Base-by-base conservation (phyloP, 2,329 filamentous ascomycete species). In the Alternaria sp. region DNA sequence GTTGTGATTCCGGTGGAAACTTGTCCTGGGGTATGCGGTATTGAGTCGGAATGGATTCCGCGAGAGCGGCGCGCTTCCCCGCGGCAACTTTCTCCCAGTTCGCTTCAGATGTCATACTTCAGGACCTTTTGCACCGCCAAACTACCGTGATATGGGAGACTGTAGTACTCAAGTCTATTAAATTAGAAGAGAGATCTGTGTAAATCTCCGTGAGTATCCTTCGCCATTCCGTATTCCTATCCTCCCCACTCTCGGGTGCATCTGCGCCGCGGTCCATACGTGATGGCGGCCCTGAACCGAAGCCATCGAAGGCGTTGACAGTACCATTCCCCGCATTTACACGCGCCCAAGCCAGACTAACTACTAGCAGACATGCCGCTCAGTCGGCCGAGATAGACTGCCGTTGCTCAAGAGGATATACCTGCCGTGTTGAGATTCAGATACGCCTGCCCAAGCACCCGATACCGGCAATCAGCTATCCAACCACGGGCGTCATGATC, bases 21-120 rank as follows among this genome's bases (percentile, higher is more conserved):
- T 88, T 76, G 51, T 84, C 72, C 6, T 76, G 73, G 0, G 88
- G 86, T 6, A 90, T 83, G 56, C 82, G 81, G 85, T 87, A 90
- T 71, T 89, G 84, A 1, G 80, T 59, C 1, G 89, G 88, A 57
- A 91, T 88, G 1, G 85, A 85, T 46, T 79, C 78, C 59, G 81
- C 73, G 9, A 85, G 73, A 9, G 74, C 77, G 45, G 79, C 78
- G 58, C 82, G 82, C 62, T 84, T 83, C 54, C 76, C 77, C n/a
- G 78, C 73, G 28, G 79, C 76, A 55, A 84, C 81, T 63, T 80
- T 77, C 52, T 79, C 77, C 86, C 86, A 87, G 13, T 53, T 59
- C n/a, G 59, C 43, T 49, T 59, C 55, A 59, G 55, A 53, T 49
- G 49, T 23, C 59, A 62, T 62, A 45, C 25, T 46, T 28, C 7